Percentiles rank a stretch among this genome's conserved stretches.
Evolutionary conservation across 2,329 filamentous ascomycete species (phyloP).

Genomic region (Penicillium sp.): DNA sequence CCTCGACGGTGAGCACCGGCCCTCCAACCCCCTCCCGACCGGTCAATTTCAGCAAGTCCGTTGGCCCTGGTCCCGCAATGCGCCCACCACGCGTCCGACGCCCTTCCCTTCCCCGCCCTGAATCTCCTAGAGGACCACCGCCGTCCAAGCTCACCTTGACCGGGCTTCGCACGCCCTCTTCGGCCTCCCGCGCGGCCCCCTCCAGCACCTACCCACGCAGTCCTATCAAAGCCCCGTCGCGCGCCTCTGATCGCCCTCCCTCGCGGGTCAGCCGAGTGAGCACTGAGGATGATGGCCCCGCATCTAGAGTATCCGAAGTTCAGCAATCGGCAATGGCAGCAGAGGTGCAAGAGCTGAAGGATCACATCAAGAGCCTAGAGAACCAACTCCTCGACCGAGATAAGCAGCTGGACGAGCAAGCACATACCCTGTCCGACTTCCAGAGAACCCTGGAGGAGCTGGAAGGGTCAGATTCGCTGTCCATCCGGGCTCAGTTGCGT

Average conservation of each 20-base stretch:
- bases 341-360: slow-evolving; percentile 47
- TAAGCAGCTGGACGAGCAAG: slow-evolving; percentile 78
- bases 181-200: slow-evolving; percentile 18
- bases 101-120: slow-evolving; percentile 71
- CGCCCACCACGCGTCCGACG: slow-evolving; percentile 58
- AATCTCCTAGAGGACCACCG: slow-evolving; percentile 68
- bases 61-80: slow-evolving; percentile 63
- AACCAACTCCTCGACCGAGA: slow-evolving; percentile 74
- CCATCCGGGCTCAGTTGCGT: slow-evolving; percentile 70
- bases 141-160: slow-evolving; percentile 49
- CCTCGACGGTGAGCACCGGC: slow-evolving; percentile 61
- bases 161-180: slow-evolving; percentile 52
- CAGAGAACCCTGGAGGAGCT: slow-evolving; percentile 77
- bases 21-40: slow-evolving; percentile 58
- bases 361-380: slow-evolving; percentile 65
- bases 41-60: slow-evolving; percentile 78
- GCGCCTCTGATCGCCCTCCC: slow-evolving; percentile 33
- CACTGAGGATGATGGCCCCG: slow-evolving; percentile 31
- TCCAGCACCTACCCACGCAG: slow-evolving; percentile 42
- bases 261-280: slow-evolving; percentile 37
- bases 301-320: no score
- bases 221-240: slow-evolving; percentile 33
- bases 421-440: slow-evolving; percentile 75
- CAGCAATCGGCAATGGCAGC: no score
- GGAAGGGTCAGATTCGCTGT: slow-evolving; percentile 64